phyloP scores from a whole-genome alignment of 2,329 filamentous ascomycete species.

The Penicillium sclerotiorum region DNA sequence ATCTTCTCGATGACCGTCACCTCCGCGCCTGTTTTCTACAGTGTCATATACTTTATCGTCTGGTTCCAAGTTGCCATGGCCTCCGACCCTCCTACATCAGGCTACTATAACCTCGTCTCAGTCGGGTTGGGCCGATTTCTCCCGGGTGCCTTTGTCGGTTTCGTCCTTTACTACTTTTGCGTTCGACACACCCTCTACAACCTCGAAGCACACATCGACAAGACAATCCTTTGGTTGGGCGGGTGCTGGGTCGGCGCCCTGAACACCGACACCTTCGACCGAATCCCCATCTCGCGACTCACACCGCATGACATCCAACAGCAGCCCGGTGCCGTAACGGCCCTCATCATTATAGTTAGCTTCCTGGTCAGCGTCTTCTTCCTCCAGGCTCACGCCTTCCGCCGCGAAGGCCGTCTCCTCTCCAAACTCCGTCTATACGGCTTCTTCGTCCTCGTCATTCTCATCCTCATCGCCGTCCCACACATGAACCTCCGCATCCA shows the following conservation, averaged over 20 bases:
- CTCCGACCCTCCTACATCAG: constrained; percentile 60
- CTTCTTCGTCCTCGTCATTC: constrained; percentile 45
- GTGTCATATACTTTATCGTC: constrained; percentile 56
- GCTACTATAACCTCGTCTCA: constrained; percentile 59
- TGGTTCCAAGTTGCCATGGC: constrained; percentile 64
- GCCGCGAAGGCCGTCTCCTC: constrained; percentile 61
- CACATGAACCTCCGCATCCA: constrained; percentile 64
- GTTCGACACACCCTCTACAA: constrained; percentile 52
- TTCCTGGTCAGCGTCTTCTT: constrained; percentile 55
- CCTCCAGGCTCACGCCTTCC: constrained; percentile 59
- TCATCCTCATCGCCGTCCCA: constrained; percentile 57
- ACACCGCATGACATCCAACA: constrained; percentile 63
- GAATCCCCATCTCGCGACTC: constrained; percentile 63
- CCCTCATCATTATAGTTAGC: constrained; percentile 57
- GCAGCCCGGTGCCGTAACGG: constrained; percentile 62
- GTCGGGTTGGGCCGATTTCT: constrained; percentile 60
- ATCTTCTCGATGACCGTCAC: constrained; percentile 60
- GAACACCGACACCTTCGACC: constrained; percentile 66
- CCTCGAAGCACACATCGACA: constrained; percentile 61
- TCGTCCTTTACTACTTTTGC: constrained; percentile 59
- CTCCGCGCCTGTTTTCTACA: constrained; percentile 59
- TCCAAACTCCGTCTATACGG: constrained; percentile 47
- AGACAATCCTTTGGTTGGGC: constrained; percentile 63
- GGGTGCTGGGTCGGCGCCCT: constrained; percentile 63
- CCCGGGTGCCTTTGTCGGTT: constrained; percentile 61